phyloP scores from a whole-genome alignment of 768 basidiomycete genomes.

The Kwoniella newhampshirensis region DNA sequence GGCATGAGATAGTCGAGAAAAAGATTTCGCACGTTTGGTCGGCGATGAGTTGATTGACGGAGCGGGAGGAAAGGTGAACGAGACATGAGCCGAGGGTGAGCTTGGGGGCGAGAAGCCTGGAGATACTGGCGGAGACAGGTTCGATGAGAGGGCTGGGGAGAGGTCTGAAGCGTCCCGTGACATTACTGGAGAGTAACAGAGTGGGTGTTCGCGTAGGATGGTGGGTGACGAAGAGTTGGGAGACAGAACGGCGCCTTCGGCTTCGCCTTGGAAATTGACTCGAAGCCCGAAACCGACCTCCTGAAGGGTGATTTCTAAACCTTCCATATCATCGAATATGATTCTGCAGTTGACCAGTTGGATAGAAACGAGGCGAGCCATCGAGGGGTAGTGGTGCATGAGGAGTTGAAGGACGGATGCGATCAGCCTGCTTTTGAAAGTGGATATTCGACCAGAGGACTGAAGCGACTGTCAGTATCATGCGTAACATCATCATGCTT shows the following conservation, averaged over 20 bases:
- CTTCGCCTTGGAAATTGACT: conserved; percentile 27
- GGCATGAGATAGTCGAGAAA: conserved; percentile 17
- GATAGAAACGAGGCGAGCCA: conserved; percentile 26
- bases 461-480: too few species aligned
- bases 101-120: conserved; percentile 11
- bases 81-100: conserved; percentile 4
- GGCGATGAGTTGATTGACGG: background rate
- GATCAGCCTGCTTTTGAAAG: background rate
- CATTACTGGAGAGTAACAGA: conserved; percentile 4
- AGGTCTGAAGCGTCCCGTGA: conserved; percentile 4
- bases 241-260: conserved; percentile 8
- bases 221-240: conserved; percentile 2
- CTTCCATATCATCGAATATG: conserved; percentile 21
- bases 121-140: conserved; percentile 7
- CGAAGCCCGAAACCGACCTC: conserved; percentile 18
- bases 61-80: conserved; percentile 7
- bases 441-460: too few species aligned
- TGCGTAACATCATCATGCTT: background rate
- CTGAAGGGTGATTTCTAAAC: conserved; percentile 17
- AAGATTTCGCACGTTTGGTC: conserved; percentile 1
- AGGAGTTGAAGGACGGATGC: conserved; percentile 25
- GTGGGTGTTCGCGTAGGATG: conserved; percentile 12
- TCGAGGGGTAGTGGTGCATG: conserved; percentile 35
- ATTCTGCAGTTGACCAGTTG: conserved; percentile 19
- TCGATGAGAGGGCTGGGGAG: conserved; percentile 8